phyloP scores from a whole-genome alignment of 805 yeast species.

The Kregervanrija delftensis region DNA sequence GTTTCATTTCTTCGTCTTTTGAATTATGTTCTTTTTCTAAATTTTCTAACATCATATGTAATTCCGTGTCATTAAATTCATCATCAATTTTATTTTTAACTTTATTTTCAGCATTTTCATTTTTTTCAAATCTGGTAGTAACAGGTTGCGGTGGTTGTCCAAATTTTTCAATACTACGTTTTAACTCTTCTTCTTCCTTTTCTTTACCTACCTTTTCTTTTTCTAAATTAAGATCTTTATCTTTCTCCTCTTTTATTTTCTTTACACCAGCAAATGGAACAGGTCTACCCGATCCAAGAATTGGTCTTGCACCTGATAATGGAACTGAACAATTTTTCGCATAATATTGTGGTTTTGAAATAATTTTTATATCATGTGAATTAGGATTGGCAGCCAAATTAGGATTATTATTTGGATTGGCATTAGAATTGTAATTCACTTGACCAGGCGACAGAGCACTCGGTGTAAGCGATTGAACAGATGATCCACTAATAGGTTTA shows the following conservation, averaged over 20 bases:
- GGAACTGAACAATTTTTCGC: slow-evolving; percentile 16
- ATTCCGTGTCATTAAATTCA: slow-evolving; percentile 1
- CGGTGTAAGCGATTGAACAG: no score
- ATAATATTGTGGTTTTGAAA: slow-evolving; percentile 23
- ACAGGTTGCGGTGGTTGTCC: slow-evolving; percentile 2
- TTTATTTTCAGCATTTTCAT: background rate
- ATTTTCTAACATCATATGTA: slow-evolving; percentile 5
- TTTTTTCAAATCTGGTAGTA: background rate
- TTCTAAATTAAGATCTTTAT: background rate
- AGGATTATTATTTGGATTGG: no score
- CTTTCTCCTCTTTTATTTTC: background rate
- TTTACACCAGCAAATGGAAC: slow-evolving; percentile 2
- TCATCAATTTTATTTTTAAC: background rate
- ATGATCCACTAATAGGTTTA: slow-evolving; percentile 1
- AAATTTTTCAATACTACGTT: slow-evolving; percentile 4
- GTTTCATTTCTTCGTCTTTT: background rate
- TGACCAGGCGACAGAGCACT: no score
- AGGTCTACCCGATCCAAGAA: slow-evolving; percentile 3
- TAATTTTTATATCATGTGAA: background rate
- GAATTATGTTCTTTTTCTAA: slow-evolving; percentile 2
- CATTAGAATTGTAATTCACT: no score
- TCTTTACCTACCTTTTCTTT: slow-evolving; percentile 2
- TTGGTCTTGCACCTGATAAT: no score
- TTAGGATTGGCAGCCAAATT: background rate
- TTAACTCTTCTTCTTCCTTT: background rate